These are phyloP conservation scores for Cryptosporidium canis DNA, from an alignment of 169 alveolate species.

Conservation along the genomic window DNA sequence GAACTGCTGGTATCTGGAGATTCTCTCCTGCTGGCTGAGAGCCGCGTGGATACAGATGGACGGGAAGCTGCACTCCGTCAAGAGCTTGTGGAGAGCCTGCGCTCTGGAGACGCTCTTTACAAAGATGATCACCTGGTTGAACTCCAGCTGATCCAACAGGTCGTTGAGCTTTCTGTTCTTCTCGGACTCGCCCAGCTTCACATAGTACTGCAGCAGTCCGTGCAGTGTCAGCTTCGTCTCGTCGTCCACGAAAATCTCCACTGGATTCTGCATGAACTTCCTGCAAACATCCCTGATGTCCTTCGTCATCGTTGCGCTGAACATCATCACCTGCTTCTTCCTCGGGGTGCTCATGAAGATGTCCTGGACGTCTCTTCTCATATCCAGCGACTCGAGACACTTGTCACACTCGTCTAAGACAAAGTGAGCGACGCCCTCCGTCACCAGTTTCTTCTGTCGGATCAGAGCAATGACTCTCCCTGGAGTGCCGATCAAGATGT, in stretches of 20 bases:
- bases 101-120: conserved; percentile 96
- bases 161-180: conserved; percentile 96
- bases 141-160: conserved; percentile 95
- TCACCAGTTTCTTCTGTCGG: conserved; percentile 89
- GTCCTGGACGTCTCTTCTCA: conserved; percentile 98
- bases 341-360: conserved; percentile 97
- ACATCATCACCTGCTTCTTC: conserved; percentile 98
- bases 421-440: conserved; percentile 94
- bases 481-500: conserved; percentile 99
- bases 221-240: conserved; percentile 98
- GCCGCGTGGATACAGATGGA: conserved; percentile 98
- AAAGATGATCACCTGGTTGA: conserved; percentile 98
- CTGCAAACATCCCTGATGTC: conserved; percentile 96
- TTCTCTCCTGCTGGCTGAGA: conserved; percentile 89
- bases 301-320: conserved; percentile 97
- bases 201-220: conserved; percentile 98
- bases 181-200: conserved; percentile 96
- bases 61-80: conserved; percentile 98
- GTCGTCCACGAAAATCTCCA: conserved; percentile 98
- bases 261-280: conserved; percentile 97
- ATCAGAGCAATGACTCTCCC: conserved; percentile 97
- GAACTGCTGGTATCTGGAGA: conserved; percentile 94
- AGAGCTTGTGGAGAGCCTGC: conserved; percentile 92
- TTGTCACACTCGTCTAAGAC: conserved; percentile 99
- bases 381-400: conserved; percentile 97